Evolutionary conservation across 2,329 filamentous ascomycete species (phyloP).

Genomic region (Fusarium paranaense): DNA sequence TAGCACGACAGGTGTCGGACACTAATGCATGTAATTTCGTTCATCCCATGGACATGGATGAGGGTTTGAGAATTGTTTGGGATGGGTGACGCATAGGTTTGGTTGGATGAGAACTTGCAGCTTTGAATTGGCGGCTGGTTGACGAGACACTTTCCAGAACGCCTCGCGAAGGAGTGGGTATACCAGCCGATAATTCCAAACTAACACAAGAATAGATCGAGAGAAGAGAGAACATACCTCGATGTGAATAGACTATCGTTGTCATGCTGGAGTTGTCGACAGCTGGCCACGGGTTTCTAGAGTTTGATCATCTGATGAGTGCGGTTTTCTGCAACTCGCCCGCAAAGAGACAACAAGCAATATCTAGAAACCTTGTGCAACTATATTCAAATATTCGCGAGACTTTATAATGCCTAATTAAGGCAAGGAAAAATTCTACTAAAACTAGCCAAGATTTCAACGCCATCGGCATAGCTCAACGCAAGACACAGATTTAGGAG

Average conservation of each 20-base stretch:
- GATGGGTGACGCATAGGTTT: not conserved
- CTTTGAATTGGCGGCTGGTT: not conserved
- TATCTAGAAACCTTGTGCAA: not conserved
- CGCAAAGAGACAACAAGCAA: not conserved
- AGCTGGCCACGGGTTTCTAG: not conserved
- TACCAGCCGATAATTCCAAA: not conserved
- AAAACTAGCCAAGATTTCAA: not conserved
- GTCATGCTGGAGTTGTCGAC: not conserved
- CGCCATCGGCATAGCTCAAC: not conserved
- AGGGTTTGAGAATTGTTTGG: not conserved
- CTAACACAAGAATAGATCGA: not conserved
- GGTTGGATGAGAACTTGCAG: not conserved
- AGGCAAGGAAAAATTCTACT: not conserved
- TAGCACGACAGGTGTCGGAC: not conserved
- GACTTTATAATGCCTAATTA: not conserved
- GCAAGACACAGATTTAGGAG: not conserved
- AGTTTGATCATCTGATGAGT: not conserved
- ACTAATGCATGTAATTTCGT: not conserved
- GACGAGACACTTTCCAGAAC: not conserved
- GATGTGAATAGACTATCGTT: not conserved
- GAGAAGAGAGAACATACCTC: not conserved
- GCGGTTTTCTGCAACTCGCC: not conserved
- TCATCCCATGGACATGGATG: not conserved
- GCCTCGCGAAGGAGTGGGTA: not conserved
- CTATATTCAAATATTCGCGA: not conserved